Conservation (phyloP, 2,329 filamentous ascomycete species). For the Tricladium varicosporioides region DNA sequence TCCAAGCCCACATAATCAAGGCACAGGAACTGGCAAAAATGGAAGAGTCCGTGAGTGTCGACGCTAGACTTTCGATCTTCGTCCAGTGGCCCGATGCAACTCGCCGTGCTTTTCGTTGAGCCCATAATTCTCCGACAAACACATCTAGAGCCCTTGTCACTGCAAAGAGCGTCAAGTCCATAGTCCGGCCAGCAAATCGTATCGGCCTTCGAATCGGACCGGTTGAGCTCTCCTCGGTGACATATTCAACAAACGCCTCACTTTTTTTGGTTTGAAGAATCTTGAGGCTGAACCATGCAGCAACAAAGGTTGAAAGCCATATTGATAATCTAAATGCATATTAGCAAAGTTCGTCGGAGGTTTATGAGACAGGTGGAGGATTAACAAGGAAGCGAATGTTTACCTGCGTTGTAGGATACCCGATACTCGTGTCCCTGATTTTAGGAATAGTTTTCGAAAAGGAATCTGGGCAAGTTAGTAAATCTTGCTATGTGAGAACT, state of each 20-base stretch:
- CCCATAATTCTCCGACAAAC: constrained; percentile 64
- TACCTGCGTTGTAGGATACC: constrained; percentile 27
- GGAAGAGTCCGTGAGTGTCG: constrained; percentile 58
- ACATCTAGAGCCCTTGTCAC: constrained; percentile 71
- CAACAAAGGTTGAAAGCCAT: constrained; percentile 57
- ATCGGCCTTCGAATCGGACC: constrained; percentile 29
- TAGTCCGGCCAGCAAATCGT: constrained; percentile 63
- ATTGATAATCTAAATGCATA: constrained; percentile 46
- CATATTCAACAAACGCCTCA: constrained; percentile 40
- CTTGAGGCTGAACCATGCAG: constrained; percentile 55
- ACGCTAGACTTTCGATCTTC: constrained; percentile 37
- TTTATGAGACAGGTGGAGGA: background rate
- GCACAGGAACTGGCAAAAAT: constrained; percentile 72
- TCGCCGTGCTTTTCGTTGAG: constrained; percentile 45
- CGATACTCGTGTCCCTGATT: constrained; percentile 28
- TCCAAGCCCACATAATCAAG: constrained; percentile 86
- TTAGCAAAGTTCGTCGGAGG: background rate
- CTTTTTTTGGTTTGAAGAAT: constrained; percentile 57
- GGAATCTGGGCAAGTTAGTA: constrained; percentile 31
- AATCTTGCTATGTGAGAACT: background rate
- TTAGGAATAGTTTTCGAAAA: constrained; percentile 31
- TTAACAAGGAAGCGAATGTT: background rate
- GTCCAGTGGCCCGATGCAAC: constrained; percentile 47
- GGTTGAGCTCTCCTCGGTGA: constrained; percentile 29
- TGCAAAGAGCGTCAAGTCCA: constrained; percentile 81